Conservation (phyloP, 1,284 basidiomycete species). For the Exobasidium cylindrosporum region DNA sequence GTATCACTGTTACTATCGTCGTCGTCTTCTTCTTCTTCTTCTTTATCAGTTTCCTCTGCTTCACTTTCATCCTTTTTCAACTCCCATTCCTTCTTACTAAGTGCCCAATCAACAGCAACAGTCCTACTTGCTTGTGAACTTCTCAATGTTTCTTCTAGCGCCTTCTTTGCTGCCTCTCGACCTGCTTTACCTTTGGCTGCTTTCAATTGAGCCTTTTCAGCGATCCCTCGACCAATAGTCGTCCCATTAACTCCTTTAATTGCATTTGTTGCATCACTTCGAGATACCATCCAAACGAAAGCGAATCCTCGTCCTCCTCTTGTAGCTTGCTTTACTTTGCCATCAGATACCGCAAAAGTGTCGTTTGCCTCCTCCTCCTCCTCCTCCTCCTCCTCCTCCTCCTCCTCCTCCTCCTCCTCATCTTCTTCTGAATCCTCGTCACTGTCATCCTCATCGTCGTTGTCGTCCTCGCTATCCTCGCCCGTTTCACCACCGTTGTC, state of each 20-base stretch:
- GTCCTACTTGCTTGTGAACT: constrained; percentile 61
- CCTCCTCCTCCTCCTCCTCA: constrained; percentile 57
- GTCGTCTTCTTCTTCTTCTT: constrained; percentile 28
- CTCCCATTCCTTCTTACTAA: constrained; percentile 90
- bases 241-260: constrained; percentile 79
- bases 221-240: constrained; percentile 68
- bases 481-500: no score
- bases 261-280: constrained; percentile 79
- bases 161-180: constrained; percentile 63
- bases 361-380: constrained; percentile 17
- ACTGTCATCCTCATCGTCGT: constrained; percentile 1
- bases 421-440: constrained; percentile 12
- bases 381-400: constrained; percentile 12
- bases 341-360: constrained; percentile 50
- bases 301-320: constrained; percentile 73
- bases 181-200: constrained; percentile 64
- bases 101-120: constrained; percentile 93
- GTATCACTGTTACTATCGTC: constrained; percentile 48
- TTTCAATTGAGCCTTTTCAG: constrained; percentile 67
- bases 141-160: constrained; percentile 31
- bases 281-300: constrained; percentile 89
- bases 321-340: constrained; percentile 35
- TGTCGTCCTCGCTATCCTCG: constrained; percentile 8
- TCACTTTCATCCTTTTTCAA: constrained; percentile 61
- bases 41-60: constrained; percentile 60